phyloP scores from a whole-genome alignment of 1,284 basidiomycete genomes.

The Ceratobasidium sp. region DNA sequence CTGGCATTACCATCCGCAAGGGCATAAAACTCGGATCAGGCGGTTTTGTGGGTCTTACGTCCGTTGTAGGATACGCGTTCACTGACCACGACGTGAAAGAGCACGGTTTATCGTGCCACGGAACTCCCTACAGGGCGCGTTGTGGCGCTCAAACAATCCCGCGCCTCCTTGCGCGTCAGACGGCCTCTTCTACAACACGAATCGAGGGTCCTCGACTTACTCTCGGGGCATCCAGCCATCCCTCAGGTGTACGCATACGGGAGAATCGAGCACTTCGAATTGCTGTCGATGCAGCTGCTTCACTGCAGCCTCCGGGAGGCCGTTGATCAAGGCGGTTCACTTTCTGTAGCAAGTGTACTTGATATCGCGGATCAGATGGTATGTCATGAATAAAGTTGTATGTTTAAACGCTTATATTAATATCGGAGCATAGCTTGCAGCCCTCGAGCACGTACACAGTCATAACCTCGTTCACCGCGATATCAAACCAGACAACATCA shows the following conservation, averaged over 20 bases:
- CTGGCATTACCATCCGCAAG: neutral
- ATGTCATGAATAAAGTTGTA: neutral
- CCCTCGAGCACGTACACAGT: neutral
- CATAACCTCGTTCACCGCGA: constrained; percentile 9
- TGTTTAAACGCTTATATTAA: too few species aligned
- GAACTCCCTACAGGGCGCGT: neutral
- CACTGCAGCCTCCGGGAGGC: neutral
- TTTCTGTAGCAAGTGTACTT: neutral
- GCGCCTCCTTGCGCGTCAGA: constrained; percentile 44
- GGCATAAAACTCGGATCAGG: neutral
- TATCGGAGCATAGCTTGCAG: neutral
- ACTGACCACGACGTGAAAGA: neutral
- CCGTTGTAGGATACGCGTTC: neutral
- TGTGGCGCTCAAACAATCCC: constrained; percentile 39
- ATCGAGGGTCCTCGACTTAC: constrained; percentile 43
- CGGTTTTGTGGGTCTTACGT: neutral
- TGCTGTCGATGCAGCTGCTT: constrained; percentile 46
- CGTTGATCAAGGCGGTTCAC: neutral
- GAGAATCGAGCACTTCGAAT: constrained; percentile 47
- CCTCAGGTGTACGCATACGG: constrained; percentile 45
- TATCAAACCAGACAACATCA: constrained; percentile 16
- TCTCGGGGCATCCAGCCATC: constrained; percentile 48
- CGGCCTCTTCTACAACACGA: constrained; percentile 47
- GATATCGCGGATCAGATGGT: constrained; percentile 1
- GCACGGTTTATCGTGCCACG: neutral